A percentile compares a stretch with the other conserved stretches of the same genome.
phyloP scores from a whole-genome alignment of 2,329 filamentous ascomycete species.

The Epichloe gansuensis region DNA sequence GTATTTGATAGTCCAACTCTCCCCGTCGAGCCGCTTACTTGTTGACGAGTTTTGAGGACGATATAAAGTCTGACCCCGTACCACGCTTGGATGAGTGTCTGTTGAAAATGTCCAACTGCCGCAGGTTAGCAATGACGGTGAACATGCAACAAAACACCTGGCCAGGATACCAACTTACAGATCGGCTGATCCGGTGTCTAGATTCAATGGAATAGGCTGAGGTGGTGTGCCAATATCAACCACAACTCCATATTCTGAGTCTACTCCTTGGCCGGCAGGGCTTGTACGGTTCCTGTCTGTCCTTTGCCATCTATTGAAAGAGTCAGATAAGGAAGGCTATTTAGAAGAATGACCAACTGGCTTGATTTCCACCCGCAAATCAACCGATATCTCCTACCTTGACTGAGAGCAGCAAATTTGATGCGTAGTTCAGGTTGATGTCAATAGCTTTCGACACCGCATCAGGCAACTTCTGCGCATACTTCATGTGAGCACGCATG shows the following conservation, averaged over 20 bases:
- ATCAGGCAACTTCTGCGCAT: conserved; percentile 19
- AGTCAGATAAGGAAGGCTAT: not conserved
- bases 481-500: conserved; percentile 25
- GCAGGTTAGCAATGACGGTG: not conserved
- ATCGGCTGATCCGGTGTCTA: conserved; percentile 53
- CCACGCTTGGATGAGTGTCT: conserved; percentile 34
- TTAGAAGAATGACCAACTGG: not conserved
- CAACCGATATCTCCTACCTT: not conserved
- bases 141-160: not conserved
- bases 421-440: conserved; percentile 11
- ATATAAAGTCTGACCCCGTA: conserved; percentile 45
- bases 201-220: conserved; percentile 51
- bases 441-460: conserved; percentile 14
- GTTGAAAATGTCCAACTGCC: conserved; percentile 57
- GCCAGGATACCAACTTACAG: conserved; percentile 16
- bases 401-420: conserved; percentile 11
- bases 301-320: conserved; percentile 3
- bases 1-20: conserved; percentile 49
- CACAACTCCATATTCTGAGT: conserved; percentile 47
- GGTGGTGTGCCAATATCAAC: conserved; percentile 47
- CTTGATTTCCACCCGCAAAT: not conserved
- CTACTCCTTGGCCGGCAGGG: conserved; percentile 24
- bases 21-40: conserved; percentile 26
- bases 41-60: conserved; percentile 31
- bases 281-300: conserved; percentile 14